Conservation (phyloP, 306 rosid genomes). For the Dryas octopetala region DNA sequence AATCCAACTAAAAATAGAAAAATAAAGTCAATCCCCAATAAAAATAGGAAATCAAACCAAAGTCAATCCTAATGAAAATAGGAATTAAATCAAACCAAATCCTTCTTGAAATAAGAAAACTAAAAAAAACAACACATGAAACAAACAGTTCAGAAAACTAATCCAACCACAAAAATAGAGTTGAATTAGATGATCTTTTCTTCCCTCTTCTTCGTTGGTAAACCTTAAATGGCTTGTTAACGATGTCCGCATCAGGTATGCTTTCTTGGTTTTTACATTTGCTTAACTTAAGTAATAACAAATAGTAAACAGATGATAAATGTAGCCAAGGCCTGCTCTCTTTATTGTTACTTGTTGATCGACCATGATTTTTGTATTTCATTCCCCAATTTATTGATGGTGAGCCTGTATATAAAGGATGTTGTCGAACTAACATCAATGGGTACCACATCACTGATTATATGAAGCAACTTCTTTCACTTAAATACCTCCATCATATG, state of each 20-base stretch:
- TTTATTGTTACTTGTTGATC: not conserved
- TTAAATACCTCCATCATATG: conserved; percentile 89
- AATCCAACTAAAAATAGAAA: too few species aligned
- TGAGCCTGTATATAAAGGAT: conserved; percentile 82
- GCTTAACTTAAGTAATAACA: not conserved
- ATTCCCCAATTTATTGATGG: conserved; percentile 73
- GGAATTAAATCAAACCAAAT: too few species aligned
- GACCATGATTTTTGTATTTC: conserved; percentile 12
- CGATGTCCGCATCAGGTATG: conserved; percentile 40
- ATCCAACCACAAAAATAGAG: too few species aligned
- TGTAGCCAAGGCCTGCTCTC: not conserved
- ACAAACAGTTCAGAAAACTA: too few species aligned
- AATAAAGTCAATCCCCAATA: too few species aligned
- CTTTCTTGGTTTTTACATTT: conserved; percentile 25
- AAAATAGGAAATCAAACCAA: too few species aligned
- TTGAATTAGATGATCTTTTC: too few species aligned
- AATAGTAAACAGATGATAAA: not conserved
- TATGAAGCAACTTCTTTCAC: conserved; percentile 88
- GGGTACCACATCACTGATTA: conserved; percentile 89
- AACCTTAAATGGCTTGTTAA: too few species aligned
- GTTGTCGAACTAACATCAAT: conserved; percentile 88
- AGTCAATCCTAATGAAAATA: too few species aligned
- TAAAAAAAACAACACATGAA: too few species aligned
- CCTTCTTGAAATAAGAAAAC: too few species aligned
- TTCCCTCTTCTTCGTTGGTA: too few species aligned